These are phyloP conservation scores for Macrophomina pseudophaseolina DNA, from an alignment of 2,329 filamentous ascomycete species.

Conservation along the genomic window DNA sequence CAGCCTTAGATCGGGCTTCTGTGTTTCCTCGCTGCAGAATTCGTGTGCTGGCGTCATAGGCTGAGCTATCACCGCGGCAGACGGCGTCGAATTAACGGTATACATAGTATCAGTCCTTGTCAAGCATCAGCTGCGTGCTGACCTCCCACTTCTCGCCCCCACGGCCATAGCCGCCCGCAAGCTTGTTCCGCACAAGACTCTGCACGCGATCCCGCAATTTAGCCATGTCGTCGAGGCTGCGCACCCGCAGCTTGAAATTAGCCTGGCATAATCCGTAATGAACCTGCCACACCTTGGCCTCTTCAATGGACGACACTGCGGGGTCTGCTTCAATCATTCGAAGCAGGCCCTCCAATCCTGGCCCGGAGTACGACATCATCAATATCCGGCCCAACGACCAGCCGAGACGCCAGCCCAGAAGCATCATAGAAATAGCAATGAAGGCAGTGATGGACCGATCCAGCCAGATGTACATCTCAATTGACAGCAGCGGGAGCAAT, in stretches of 20 bases:
- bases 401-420: slow-evolving; percentile 81
- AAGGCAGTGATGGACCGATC: slow-evolving; percentile 81
- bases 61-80: background rate
- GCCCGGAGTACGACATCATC: slow-evolving; percentile 81
- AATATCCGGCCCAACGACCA: slow-evolving; percentile 90
- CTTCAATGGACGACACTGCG: slow-evolving; percentile 76
- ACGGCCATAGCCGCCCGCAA: slow-evolving; percentile 86
- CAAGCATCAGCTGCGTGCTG: slow-evolving; percentile 74
- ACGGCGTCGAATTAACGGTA: background rate
- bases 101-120: slow-evolving; percentile 19
- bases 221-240: slow-evolving; percentile 66
- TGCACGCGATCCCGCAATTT: slow-evolving; percentile 77
- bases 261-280: slow-evolving; percentile 98
- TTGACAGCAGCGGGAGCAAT: slow-evolving; percentile 78
- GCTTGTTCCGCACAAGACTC: slow-evolving; percentile 79
- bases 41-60: background rate
- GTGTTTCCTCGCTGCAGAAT: background rate
- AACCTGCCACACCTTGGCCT: slow-evolving; percentile 97
- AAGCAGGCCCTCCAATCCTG: slow-evolving; percentile 71
- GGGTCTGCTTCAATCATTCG: slow-evolving; percentile 80
- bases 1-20: background rate
- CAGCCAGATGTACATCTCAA: slow-evolving; percentile 80
- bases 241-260: slow-evolving; percentile 80
- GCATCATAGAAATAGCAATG: slow-evolving; percentile 87
- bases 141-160: slow-evolving; percentile 91